Conservation (phyloP, 208 protist species). For the Trypanosoma boissoni region DNA sequence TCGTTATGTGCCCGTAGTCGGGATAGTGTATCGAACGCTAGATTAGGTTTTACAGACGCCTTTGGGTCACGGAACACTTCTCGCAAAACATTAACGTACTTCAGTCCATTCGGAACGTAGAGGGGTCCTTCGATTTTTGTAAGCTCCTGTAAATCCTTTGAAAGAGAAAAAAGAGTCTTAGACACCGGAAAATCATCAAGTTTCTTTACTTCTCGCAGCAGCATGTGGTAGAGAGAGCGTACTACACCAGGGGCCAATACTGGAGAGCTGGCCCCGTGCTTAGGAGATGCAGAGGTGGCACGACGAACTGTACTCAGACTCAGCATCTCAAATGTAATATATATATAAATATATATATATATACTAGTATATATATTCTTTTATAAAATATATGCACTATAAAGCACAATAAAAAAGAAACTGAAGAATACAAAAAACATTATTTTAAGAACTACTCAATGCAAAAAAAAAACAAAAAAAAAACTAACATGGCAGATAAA, state of each 20-base stretch:
- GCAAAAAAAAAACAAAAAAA: conserved; percentile 9
- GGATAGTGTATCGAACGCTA: conserved; percentile 73
- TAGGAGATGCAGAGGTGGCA: conserved; percentile 1
- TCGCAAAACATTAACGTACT: conserved; percentile 55
- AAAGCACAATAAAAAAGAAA: too few species aligned
- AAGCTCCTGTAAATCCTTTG: conserved; percentile 58
- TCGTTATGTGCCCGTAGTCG: conserved; percentile 68
- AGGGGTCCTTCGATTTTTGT: conserved; percentile 40
- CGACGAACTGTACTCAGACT: neutral
- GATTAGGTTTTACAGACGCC: conserved; percentile 37
- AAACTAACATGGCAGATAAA: conserved; percentile 11
- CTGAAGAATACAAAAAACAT: too few species aligned
- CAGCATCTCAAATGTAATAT: conserved; percentile 4
- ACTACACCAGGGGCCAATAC: conserved; percentile 56
- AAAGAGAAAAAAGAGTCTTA: conserved; percentile 71
- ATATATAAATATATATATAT: too few species aligned
- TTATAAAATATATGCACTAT: too few species aligned
- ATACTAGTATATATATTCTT: too few species aligned
- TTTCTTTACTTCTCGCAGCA: conserved; percentile 54
- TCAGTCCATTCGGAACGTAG: conserved; percentile 49
- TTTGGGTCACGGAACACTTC: conserved; percentile 44
- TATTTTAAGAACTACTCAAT: too few species aligned
- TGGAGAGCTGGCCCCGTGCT: conserved; percentile 24
- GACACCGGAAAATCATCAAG: conserved; percentile 61
- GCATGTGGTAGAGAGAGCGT: conserved; percentile 66